phyloP scores from a whole-genome alignment of 768 basidiomycete species.

The Hygrocybe coccinea region DNA sequence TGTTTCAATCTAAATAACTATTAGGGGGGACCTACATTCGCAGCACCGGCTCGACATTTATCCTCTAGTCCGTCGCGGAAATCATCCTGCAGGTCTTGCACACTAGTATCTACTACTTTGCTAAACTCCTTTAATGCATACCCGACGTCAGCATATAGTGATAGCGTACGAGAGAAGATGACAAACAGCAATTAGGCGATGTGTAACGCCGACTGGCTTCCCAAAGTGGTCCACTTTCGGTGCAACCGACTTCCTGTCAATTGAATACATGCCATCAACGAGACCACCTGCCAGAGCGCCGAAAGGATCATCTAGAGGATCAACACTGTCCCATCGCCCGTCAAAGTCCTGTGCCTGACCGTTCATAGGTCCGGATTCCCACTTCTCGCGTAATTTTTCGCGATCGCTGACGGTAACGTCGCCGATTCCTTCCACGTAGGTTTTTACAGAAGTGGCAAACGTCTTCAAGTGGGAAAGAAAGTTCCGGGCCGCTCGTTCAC shows the following conservation, averaged over 20 bases:
- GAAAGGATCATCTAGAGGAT: conserved; percentile 34
- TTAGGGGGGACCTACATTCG: conserved; percentile 34
- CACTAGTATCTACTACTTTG: conserved; percentile 40
- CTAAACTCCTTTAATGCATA: conserved; percentile 40
- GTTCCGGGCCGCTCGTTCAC: conserved; percentile 40
- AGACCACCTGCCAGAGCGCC: conserved; percentile 23
- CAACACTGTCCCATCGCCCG: conserved; percentile 13
- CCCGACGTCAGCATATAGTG: neutral
- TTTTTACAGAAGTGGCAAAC: conserved; percentile 44
- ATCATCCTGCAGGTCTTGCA: conserved; percentile 42
- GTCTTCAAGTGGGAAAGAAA: conserved; percentile 47
- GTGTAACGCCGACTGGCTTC: conserved; percentile 42
- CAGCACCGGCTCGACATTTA: conserved; percentile 49
- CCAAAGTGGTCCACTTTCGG: conserved; percentile 42
- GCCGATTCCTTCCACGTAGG: conserved; percentile 47
- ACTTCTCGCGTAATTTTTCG: conserved; percentile 44
- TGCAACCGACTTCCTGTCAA: conserved; percentile 25
- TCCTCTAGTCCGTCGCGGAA: conserved; percentile 57
- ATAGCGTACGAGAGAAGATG: neutral
- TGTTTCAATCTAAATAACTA: conserved; percentile 1
- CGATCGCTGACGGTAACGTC: conserved; percentile 50
- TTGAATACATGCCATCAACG: conserved; percentile 31
- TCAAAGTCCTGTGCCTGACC: conserved; percentile 10
- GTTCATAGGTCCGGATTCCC: conserved; percentile 39
- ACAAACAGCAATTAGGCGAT: conserved; percentile 39